Percentiles rank a stretch among this genome's conserved stretches.
Evolutionary conservation across 225 moss, liverwort and hornwort genomes (phyloP).

Genomic region (Pseudisothecium myosuroides): DNA sequence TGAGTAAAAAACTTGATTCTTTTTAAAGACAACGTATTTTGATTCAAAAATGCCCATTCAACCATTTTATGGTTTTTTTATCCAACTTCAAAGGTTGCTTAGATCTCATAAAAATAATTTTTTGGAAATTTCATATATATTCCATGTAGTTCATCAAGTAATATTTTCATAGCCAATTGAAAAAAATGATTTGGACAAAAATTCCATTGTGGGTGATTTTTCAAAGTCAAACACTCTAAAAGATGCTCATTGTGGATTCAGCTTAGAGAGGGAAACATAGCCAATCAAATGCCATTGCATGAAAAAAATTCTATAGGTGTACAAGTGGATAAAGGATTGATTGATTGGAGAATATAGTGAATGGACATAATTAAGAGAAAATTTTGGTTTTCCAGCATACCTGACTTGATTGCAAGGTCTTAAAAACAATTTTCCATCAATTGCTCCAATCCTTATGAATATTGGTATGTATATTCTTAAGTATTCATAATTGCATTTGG

Average conservation of each 20-base stretch:
- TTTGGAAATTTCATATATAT: neutral
- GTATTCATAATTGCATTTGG: neutral
- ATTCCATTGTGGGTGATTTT: neutral
- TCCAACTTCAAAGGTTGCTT: fast-evolving
- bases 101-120: neutral
- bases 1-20: neutral
- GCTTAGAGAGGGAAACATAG: neutral
- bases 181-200: neutral
- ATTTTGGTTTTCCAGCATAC: neutral
- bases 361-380: fast-evolving
- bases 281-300: neutral
- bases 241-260: neutral
- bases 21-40: fast-evolving
- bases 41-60: too few species aligned
- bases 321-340: fast-evolving
- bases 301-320: neutral
- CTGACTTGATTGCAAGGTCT: neutral
- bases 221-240: neutral
- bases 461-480: neutral
- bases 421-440: neutral
- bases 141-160: fast-evolving
- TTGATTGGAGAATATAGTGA: neutral
- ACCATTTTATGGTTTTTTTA: fast-evolving
- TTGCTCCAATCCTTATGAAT: neutral
- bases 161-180: neutral